Evolutionary conservation across 306 rosid species (phyloP), one percentile per base, ranked within the genome.

Genomic region (Trichosanthes cucumerina): DNA sequence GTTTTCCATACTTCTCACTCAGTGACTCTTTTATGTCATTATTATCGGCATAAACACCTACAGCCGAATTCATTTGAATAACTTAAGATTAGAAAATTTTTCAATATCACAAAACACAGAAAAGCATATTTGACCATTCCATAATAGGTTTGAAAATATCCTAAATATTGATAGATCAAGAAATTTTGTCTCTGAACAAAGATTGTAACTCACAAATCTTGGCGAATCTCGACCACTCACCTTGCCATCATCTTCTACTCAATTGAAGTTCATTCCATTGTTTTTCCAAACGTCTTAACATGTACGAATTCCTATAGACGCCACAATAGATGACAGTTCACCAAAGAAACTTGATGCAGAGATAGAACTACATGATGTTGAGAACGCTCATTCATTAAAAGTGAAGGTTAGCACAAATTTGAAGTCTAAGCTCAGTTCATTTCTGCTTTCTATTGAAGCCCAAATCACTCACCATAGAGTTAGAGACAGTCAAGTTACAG

Each of bases 41-140:
- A 9, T 85, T 80, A 70, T 90, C 91, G 73, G 90, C 99, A 82
- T 92, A 92, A 84, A 96, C 89, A 76, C 99, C 97, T 96, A 80
- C 83, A 82, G 52, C 41, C 57, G 79, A 60, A 28, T 19, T 31
- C 62, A 74, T 74, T 72, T 47, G 59, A 68, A 49, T 72, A 72
- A 18, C 56, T 47, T 26, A 15, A 8, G 15, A 26, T 6, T 6
- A 38, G 6, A 47, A 24, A 50, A 0, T 0, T 7, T 47, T 46
- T 46, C 58, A 72, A 47, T 28, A 28, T 16, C 39, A 8, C 46
- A 49, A 26, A 49, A 31, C n/a, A 50, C 21, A 16, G 46, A 31
- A 74, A 71, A 50, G 24, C 62, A 74, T 74, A 74, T 50, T 50
- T 1, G 10, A 74, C 13, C 43, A 19, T 49, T 34, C 26, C 78